These are phyloP conservation scores for Chaetomium sp. DNA, from an alignment of 2,329 filamentous ascomycete species.

Conservation along the genomic window DNA sequence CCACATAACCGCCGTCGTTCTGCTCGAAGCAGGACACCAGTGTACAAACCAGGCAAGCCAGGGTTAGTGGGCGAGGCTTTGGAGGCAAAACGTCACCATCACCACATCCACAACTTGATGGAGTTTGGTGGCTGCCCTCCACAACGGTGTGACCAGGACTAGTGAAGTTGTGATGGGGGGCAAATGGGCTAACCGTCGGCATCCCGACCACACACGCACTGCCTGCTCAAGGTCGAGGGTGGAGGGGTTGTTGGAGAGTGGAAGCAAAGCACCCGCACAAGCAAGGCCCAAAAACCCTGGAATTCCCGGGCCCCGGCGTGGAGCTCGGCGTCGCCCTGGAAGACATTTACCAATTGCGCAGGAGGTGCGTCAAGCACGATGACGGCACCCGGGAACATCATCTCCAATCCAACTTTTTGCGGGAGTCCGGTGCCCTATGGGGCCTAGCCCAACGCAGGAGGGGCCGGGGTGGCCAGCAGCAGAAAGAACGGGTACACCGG, in stretches of 20 bases:
- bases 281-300: background rate
- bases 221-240: too few relatives aligned
- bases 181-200: too few relatives aligned
- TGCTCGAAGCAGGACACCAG: too few relatives aligned
- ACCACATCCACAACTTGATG: too few relatives aligned
- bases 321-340: background rate
- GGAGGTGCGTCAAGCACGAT: constrained; percentile 3
- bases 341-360: background rate
- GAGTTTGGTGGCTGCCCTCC: too few relatives aligned
- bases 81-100: too few relatives aligned
- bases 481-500: background rate
- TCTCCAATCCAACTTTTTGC: constrained; percentile 1
- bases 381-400: constrained; percentile 6
- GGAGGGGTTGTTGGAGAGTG: background rate
- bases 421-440: constrained; percentile 2
- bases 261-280: background rate
- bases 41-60: too few relatives aligned
- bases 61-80: too few relatives aligned
- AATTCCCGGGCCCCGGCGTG: constrained; percentile 1
- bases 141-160: too few relatives aligned
- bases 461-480: constrained; percentile 8
- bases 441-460: constrained; percentile 12
- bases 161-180: too few relatives aligned
- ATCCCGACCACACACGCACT: too few relatives aligned
- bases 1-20: too few relatives aligned